These are phyloP conservation scores for Melampsora abietis-canadensis DNA, from an alignment of 1,284 basidiomycete species.

Conservation along the genomic window DNA sequence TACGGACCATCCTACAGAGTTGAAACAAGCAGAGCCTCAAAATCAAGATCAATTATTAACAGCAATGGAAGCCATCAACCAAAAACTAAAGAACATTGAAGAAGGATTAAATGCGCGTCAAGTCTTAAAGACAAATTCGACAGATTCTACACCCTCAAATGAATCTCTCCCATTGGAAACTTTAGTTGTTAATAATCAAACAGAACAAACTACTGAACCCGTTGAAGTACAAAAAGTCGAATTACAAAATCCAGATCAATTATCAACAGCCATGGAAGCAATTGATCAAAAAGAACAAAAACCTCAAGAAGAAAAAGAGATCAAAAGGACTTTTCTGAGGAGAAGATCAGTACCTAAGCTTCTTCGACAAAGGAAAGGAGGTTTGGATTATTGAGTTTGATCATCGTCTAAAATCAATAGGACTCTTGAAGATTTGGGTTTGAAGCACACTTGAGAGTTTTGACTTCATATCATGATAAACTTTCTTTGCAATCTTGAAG, in stretches of 20 bases:
- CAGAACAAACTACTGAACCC: no score
- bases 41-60: not conserved
- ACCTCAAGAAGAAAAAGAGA: not conserved
- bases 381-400: no score
- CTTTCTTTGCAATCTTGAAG: no score
- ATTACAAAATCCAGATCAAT: conserved; percentile 3
- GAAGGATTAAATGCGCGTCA: not conserved
- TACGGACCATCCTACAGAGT: not conserved
- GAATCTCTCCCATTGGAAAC: no score
- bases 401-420: no score
- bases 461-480: no score
- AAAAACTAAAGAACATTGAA: not conserved
- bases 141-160: not conserved
- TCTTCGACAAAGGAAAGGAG: no score
- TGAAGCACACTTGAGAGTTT: no score
- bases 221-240: not conserved
- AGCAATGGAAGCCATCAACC: not conserved
- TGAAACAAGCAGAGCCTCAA: not conserved
- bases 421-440: no score
- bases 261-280: not conserved
- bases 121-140: not conserved
- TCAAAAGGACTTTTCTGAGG: no score
- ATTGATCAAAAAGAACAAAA: not conserved
- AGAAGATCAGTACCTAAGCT: no score
- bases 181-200: no score